Conservation (phyloP, 208 protist genomes). For the Tetramitus jugosus region DNA sequence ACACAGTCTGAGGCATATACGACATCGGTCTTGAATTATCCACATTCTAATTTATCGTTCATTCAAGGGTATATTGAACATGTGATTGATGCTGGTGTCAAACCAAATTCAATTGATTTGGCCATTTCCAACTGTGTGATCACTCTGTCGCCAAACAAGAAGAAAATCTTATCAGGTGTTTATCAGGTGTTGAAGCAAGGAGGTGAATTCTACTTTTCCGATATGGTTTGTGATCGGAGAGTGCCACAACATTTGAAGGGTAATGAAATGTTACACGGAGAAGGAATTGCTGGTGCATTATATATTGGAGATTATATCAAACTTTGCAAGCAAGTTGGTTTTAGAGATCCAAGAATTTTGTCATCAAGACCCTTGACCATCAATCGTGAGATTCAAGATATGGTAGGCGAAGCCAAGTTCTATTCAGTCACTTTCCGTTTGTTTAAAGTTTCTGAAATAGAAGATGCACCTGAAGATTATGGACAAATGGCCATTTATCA, state of each 20-base stretch:
- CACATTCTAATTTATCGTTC: conserved; percentile 48
- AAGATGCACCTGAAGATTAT: conserved; percentile 48
- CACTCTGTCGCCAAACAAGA: conserved; percentile 55
- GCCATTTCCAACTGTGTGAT: conserved; percentile 58
- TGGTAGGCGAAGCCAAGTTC: conserved; percentile 35
- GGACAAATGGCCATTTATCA: conserved; percentile 48
- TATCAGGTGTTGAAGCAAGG: conserved; percentile 37
- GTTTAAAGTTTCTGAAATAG: conserved; percentile 45
- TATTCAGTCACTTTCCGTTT: conserved; percentile 49
- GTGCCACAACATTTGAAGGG: conserved; percentile 31
- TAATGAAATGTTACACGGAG: conserved; percentile 43
- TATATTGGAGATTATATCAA: conserved; percentile 49
- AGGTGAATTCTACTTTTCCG: conserved; percentile 53
- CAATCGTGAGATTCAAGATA: conserved; percentile 3
- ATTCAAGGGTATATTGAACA: conserved; percentile 53
- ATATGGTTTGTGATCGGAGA: conserved; percentile 47
- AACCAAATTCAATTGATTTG: conserved; percentile 38
- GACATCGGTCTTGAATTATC: conserved; percentile 42
- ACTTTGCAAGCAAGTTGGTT: conserved; percentile 35
- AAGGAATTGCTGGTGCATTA: conserved; percentile 50
- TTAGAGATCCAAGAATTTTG: conserved; percentile 40
- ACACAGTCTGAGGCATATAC: conserved; percentile 30
- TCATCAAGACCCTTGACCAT: neutral
- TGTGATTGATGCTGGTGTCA: conserved; percentile 33
- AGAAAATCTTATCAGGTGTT: conserved; percentile 37